phyloP scores from a whole-genome alignment of 2,329 filamentous ascomycete species.

The Tympanopsis confertula region DNA sequence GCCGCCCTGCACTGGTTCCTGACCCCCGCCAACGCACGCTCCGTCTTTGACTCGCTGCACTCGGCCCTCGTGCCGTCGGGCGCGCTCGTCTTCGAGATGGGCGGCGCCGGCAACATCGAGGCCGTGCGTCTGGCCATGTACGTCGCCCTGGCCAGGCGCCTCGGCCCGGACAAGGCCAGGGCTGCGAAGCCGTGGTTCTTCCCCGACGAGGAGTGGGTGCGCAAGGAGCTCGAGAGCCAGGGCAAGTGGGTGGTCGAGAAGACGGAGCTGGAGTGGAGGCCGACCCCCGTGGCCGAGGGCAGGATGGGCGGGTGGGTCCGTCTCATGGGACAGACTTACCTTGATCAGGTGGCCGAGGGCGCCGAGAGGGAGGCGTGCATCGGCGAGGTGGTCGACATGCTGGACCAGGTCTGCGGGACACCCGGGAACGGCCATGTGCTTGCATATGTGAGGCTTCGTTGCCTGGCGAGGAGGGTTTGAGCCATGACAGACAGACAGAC shows the following conservation, averaged over 20 bases:
- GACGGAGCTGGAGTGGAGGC: slow-evolving; percentile 52
- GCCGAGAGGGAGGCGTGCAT: slow-evolving; percentile 38
- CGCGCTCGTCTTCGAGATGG: slow-evolving; percentile 58
- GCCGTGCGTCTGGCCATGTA: slow-evolving; percentile 50
- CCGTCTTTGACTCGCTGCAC: slow-evolving; percentile 41
- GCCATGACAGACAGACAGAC: background rate
- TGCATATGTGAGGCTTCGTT: slow-evolving; percentile 41
- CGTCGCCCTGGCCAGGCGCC: slow-evolving; percentile 35
- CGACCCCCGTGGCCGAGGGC: slow-evolving; percentile 43
- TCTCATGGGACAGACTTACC: slow-evolving; percentile 47
- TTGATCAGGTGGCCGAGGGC: slow-evolving; percentile 37
- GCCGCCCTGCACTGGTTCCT: slow-evolving; percentile 61
- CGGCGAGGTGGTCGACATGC: slow-evolving; percentile 37
- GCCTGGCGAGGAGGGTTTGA: slow-evolving; percentile 26
- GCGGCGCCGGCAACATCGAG: slow-evolving; percentile 55
- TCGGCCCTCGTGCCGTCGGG: slow-evolving; percentile 41
- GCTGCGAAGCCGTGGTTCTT: slow-evolving; percentile 60
- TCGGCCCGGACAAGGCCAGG: slow-evolving; percentile 33
- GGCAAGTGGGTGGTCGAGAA: slow-evolving; percentile 37
- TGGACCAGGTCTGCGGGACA: slow-evolving; percentile 40
- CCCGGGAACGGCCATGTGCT: slow-evolving; percentile 44
- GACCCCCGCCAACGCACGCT: slow-evolving; percentile 25
- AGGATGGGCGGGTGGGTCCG: slow-evolving; percentile 56
- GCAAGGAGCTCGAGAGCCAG: slow-evolving; percentile 15
- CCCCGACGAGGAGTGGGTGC: slow-evolving; percentile 49